These are phyloP conservation scores for Ogataea degrootiae DNA, from an alignment of 805 yeast genomes.

Conservation along the genomic window DNA sequence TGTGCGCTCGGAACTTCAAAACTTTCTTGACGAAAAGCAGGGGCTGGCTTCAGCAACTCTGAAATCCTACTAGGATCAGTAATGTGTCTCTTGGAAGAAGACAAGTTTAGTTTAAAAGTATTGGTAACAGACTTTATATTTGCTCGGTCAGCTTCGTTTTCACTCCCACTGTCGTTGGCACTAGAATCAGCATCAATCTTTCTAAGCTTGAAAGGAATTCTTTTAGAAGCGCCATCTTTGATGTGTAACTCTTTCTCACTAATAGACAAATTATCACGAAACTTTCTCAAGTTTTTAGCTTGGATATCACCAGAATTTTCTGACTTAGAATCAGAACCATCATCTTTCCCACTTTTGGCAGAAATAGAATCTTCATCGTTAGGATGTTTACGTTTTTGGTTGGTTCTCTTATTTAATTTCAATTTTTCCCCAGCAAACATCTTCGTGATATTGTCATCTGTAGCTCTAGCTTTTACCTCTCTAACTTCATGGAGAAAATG, in stretches of 20 bases:
- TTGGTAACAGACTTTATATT: no score
- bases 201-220: not conserved
- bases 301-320: no score
- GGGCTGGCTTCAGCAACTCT: not conserved
- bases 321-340: no score
- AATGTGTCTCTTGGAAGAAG: no score
- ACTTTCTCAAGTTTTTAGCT: not conserved
- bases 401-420: not conserved
- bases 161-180: not conserved
- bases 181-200: not conserved
- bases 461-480: slow-evolving; percentile 6
- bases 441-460: slow-evolving; percentile 7
- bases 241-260: not conserved
- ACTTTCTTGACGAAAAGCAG: not conserved
- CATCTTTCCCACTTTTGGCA: no score
- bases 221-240: not conserved
- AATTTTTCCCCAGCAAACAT: slow-evolving; percentile 11
- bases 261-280: no score
- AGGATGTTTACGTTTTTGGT: no score
- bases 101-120: no score
- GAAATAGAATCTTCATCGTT: no score
- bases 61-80: no score
- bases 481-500: slow-evolving; percentile 15
- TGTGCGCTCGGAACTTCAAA: not conserved
- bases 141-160: not conserved